These are phyloP conservation scores for Aspergillaceae sp. DNA, from an alignment of 2,329 filamentous ascomycete genomes.

Conservation along the genomic window DNA sequence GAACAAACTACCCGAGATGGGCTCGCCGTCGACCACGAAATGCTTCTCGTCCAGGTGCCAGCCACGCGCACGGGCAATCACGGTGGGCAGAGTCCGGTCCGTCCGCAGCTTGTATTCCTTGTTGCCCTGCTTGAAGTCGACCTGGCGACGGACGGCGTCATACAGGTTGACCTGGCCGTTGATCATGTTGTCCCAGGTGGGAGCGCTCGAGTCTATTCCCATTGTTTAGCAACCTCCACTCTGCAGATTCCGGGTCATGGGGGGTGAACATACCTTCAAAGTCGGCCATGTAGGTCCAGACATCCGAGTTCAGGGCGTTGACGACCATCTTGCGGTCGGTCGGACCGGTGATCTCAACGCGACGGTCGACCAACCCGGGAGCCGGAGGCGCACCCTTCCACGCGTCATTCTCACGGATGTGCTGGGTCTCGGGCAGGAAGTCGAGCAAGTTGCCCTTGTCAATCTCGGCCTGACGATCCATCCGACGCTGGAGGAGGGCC, in stretches of 20 bases:
- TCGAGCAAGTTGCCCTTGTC: conserved; percentile 83
- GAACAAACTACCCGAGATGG: conserved; percentile 85
- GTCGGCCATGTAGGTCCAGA: conserved; percentile 99
- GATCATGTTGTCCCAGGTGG: conserved; percentile 99
- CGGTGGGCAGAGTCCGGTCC: conserved; percentile 74
- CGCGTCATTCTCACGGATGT: conserved; percentile 86
- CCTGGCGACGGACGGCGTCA: conserved; percentile 84
- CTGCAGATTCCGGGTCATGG: no score
- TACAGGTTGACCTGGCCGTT: conserved; percentile 97
- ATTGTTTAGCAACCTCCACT: background rate
- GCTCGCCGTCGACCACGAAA: conserved; percentile 87
- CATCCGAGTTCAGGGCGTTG: conserved; percentile 89
- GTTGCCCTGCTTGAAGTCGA: conserved; percentile 90
- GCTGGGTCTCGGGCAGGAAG: conserved; percentile 90
- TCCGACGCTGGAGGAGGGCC: conserved; percentile 75
- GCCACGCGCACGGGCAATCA: conserved; percentile 88
- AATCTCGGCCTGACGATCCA: conserved; percentile 80
- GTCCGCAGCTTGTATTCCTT: conserved; percentile 98
- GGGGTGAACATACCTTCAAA: conserved; percentile 66
- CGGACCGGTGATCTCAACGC: conserved; percentile 94
- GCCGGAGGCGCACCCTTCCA: conserved; percentile 91
- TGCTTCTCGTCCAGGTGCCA: conserved; percentile 99
- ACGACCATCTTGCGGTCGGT: conserved; percentile 99
- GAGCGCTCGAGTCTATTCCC: conserved; percentile 67
- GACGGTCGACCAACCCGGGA: conserved; percentile 82